These are phyloP conservation scores for Hypoxylon sp. DNA, from an alignment of 2,329 filamentous ascomycete species.

Conservation along the genomic window DNA sequence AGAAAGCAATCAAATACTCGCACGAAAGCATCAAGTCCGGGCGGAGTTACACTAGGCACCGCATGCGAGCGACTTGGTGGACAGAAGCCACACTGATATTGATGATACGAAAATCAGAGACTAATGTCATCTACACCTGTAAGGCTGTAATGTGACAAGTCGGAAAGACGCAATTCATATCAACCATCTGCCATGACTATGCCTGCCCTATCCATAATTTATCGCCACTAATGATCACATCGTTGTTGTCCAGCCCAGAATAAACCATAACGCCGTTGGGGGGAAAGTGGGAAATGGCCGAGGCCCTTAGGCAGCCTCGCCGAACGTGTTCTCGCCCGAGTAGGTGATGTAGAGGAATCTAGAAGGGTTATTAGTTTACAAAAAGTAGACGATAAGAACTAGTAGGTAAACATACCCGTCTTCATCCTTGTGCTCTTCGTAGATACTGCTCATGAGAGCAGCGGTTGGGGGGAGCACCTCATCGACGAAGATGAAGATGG, in stretches of 20 bases:
- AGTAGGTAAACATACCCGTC: conserved; percentile 68
- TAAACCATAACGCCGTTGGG: conserved; percentile 48
- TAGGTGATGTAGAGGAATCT: conserved; percentile 99
- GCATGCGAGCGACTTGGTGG: conserved; percentile 8
- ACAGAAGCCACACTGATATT: conserved; percentile 37
- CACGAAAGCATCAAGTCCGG: background rate
- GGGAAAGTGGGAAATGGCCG: conserved; percentile 34
- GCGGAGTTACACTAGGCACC: background rate
- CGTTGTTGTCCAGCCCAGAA: conserved; percentile 48
- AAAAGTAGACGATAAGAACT: conserved; percentile 13
- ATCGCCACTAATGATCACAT: conserved; percentile 44
- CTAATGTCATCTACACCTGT: conserved; percentile 37
- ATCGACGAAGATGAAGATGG: conserved; percentile 99
- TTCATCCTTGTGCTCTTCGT: conserved; percentile 97
- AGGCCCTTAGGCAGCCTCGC: conserved; percentile 62
- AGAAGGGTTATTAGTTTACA: conserved; percentile 39
- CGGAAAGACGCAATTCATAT: conserved; percentile 28
- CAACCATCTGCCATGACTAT: conserved; percentile 27
- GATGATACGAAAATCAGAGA: conserved; percentile 34
- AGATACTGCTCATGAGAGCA: conserved; percentile 99
- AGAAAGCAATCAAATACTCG: background rate
- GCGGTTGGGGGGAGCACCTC: conserved; percentile 97
- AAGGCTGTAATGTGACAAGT: conserved; percentile 21
- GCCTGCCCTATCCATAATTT: conserved; percentile 39
- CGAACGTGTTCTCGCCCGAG: conserved; percentile 99